Conservation (phyloP, 441 rosid genomes). For the Gossypium schwendimanii region DNA sequence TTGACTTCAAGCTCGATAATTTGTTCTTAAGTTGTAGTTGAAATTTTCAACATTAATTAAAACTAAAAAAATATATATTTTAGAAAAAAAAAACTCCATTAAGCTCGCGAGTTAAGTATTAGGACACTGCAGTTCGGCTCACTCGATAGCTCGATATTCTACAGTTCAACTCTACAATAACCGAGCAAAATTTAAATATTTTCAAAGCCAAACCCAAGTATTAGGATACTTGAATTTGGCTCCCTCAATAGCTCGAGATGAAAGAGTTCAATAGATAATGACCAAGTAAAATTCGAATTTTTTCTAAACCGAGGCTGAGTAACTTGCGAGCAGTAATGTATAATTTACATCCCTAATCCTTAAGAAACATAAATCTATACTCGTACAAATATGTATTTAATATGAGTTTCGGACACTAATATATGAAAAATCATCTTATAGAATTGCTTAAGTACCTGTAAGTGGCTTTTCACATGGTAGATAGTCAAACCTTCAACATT, state of each 20-base stretch:
- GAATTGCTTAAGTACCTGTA: slow-evolving; percentile 49
- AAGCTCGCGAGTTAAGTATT: background rate
- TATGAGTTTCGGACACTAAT: background rate
- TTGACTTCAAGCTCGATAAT: background rate
- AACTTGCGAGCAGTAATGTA: background rate
- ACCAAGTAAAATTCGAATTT: background rate
- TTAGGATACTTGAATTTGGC: background rate
- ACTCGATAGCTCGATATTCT: background rate
- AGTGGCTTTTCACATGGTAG: slow-evolving; percentile 89
- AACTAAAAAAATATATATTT: background rate
- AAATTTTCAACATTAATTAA: background rate
- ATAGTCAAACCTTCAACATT: slow-evolving; percentile 78
- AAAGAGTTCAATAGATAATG: background rate
- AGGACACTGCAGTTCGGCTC: background rate
- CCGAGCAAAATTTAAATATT: background rate
- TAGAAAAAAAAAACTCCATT: background rate
- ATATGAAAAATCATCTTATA: slow-evolving; percentile 2
- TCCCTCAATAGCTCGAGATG: background rate
- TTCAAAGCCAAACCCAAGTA: background rate
- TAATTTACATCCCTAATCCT: background rate
- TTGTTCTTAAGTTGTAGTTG: background rate
- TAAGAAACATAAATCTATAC: background rate
- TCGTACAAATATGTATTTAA: background rate
- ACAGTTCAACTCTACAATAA: background rate
- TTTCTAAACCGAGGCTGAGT: background rate